These are phyloP conservation scores for Diaporthe vaccinii DNA, from an alignment of 2,329 filamentous ascomycete species.

Conservation along the genomic window DNA sequence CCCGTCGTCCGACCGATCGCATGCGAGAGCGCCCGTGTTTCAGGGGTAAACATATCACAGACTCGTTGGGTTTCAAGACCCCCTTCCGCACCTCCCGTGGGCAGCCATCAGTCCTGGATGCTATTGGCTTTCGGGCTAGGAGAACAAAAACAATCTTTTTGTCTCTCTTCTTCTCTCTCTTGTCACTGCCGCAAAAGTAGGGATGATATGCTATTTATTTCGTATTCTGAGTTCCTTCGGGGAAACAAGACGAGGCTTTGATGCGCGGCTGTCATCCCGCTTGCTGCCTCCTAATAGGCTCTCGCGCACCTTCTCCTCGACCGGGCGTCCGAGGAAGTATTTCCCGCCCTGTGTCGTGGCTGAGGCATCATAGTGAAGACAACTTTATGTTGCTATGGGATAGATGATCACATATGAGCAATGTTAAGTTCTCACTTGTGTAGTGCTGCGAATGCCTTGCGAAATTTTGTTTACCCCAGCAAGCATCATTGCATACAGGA, in stretches of 20 bases:
- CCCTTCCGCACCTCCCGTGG: constrained; percentile 23
- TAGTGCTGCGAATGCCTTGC: neutral
- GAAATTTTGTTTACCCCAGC: neutral
- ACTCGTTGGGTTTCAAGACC: constrained; percentile 40
- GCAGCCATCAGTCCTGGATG: neutral
- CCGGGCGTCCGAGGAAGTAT: neutral
- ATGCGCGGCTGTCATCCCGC: neutral
- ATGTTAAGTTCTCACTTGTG: too few species aligned
- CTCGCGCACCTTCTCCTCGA: neutral
- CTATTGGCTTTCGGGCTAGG: neutral
- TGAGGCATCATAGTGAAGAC: neutral
- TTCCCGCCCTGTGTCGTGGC: neutral
- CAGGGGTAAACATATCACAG: constrained; percentile 35
- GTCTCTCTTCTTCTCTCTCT: neutral
- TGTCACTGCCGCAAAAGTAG: neutral
- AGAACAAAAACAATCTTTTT: neutral
- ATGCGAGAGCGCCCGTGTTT: constrained; percentile 25
- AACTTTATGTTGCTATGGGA: neutral
- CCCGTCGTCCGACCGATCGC: constrained; percentile 12
- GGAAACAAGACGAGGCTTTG: constrained; percentile 12
- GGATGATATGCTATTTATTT: neutral
- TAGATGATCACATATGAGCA: neutral
- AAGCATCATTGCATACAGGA: neutral
- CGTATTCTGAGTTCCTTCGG: neutral
- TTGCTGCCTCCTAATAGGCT: neutral